Evolutionary conservation across 2,329 filamentous ascomycete genomes (phyloP).

Genomic region (Coniochaeta prunicola): DNA sequence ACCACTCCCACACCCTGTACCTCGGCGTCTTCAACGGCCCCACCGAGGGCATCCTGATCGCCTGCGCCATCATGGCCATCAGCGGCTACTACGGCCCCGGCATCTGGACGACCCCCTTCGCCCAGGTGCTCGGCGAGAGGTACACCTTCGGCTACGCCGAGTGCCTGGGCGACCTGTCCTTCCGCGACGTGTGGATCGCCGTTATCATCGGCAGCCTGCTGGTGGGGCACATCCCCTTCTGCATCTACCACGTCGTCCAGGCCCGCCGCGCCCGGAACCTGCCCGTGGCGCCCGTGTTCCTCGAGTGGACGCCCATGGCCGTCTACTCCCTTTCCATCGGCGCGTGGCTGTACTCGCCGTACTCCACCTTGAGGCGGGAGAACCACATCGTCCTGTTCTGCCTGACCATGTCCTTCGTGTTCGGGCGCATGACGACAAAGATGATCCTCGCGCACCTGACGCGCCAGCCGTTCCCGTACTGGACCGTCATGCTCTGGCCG

Average conservation of each 20-base stretch:
- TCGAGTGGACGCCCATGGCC: conserved; percentile 89
- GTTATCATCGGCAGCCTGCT: conserved; percentile 60
- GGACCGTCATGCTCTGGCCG: conserved; percentile 85
- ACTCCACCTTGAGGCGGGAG: conserved; percentile 71
- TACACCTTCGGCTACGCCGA: conserved; percentile 38
- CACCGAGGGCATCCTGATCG: conserved; percentile 89
- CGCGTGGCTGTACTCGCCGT: conserved; percentile 83
- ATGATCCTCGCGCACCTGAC: conserved; percentile 96
- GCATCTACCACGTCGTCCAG: conserved; percentile 75
- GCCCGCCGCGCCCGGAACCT: conserved; percentile 67
- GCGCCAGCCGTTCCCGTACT: conserved; percentile 89
- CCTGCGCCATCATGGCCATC: conserved; percentile 75
- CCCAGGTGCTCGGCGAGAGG: conserved; percentile 55
- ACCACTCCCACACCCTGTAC: conserved; percentile 95
- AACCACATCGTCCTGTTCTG: conserved; percentile 92
- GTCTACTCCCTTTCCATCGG: conserved; percentile 70
- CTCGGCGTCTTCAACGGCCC: conserved; percentile 95
- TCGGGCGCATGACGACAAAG: conserved; percentile 97
- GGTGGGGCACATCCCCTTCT: conserved; percentile 75
- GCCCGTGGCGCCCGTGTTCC: conserved; percentile 73
- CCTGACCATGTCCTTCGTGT: conserved; percentile 91
- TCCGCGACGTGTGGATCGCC: conserved; percentile 83
- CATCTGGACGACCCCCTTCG: conserved; percentile 75
- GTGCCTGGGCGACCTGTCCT: conserved; percentile 62
- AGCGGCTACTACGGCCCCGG: conserved; percentile 83